Base-by-base conservation (phyloP, 495 filamentous ascomycete genomes). In the Acidiella bohemica region DNA sequence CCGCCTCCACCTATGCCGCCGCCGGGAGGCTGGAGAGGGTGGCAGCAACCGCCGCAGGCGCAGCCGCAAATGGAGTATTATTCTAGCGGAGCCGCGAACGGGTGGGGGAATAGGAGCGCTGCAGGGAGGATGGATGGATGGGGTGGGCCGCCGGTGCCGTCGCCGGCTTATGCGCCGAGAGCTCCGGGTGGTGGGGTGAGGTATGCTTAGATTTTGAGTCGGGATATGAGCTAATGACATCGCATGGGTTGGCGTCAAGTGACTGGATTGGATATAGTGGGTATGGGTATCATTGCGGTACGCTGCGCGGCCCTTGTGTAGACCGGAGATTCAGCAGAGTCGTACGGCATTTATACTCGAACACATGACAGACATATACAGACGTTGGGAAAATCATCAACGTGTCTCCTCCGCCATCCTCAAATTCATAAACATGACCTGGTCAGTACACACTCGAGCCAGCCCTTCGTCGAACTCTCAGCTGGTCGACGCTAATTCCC, bases 21-120 rank as follows among this genome's bases (percentile, higher is more conserved):
- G 4, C 41, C 41, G 8, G 41, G 36, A 3, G 47, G 47, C 12
- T 50, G 47, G 47, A 33, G 33, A 21, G 47, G 47, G 1, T 50
- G 47, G 47, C 20, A 49, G 7, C 5, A 5, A 3, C 17, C 7
- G 23, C 4, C 39, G 12, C 39, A 35, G 22, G 20, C 23, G 20
- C 4, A 31, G 36, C 43, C 34, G 33, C 39, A 23, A 41, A 27
- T 16, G 30, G 14, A 30, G n/a, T 39, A 39, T 39, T 7, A n/a
- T 27, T n/a, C 25, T 27, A n/a, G 5, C 14, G 24, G 24, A 28
- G n/a, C 22, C 20, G 37, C 43, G 39, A 36, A 41, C 11, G 42
- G 36, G 25, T 39, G 46, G 42, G 31, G 24, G 24, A 29, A 14
- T 11, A 35, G 42, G 19, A 32, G 37, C 3, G 31, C 17, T 18